Percentiles rank a stretch among this genome's conserved stretches.
phyloP scores from a whole-genome alignment of 225 moss, liverwort and hornwort genomes.

The Polytrichum commune region DNA sequence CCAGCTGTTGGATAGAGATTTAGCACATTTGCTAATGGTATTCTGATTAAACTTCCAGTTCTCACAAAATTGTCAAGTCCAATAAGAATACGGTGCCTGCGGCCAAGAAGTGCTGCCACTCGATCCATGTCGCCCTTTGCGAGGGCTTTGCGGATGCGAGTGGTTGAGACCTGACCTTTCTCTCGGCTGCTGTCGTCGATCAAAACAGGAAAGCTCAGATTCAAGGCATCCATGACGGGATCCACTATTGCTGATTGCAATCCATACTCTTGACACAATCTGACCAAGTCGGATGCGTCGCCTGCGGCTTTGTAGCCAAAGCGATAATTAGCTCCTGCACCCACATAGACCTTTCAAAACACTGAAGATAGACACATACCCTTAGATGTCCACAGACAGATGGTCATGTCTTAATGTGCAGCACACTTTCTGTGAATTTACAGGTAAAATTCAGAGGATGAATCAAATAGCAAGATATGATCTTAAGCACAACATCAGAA shows the following conservation, averaged over 20 bases:
- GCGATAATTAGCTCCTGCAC: conserved; percentile 84
- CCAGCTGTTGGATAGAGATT: conserved; percentile 83
- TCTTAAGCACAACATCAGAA: no score
- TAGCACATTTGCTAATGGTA: conserved; percentile 60
- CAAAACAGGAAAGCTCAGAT: conserved; percentile 7
- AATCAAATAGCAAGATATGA: no score
- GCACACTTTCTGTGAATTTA: no score
- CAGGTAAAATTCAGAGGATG: no score
- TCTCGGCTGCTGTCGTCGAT: conserved; percentile 49
- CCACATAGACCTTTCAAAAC: neutral
- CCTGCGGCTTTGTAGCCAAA: conserved; percentile 97
- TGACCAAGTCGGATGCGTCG: conserved; percentile 82
- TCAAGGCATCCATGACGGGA: conserved; percentile 72
- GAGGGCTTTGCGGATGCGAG: conserved; percentile 76
- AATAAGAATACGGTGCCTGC: conserved; percentile 72
- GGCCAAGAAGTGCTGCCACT: conserved; percentile 70
- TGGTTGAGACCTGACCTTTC: conserved; percentile 92
- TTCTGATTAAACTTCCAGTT: conserved; percentile 34
- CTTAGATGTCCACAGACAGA: no score
- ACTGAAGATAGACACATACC: no score
- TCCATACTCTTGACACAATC: conserved; percentile 75
- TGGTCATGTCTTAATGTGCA: no score
- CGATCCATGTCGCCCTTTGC: conserved; percentile 68
- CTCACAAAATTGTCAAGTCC: conserved; percentile 45
- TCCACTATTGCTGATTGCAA: conserved; percentile 77